Percentiles rank a stretch among this genome's conserved stretches.
Conservation (phyloP, 1,284 basidiomycete genomes). For the Coniferiporia sulphurascens region DNA sequence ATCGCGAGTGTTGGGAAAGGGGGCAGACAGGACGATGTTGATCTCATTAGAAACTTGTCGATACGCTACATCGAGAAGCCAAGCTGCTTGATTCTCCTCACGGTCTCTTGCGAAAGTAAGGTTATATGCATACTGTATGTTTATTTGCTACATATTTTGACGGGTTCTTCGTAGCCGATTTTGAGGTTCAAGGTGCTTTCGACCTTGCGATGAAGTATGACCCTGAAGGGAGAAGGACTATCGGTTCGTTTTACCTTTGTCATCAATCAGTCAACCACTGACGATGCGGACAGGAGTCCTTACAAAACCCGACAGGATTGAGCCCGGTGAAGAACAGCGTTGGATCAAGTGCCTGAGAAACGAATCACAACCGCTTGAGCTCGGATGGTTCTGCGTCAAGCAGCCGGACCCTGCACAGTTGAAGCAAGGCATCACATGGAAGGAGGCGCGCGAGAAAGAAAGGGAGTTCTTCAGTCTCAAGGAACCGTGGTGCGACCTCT, state of each 20-base stretch:
- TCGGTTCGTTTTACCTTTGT: constrained; percentile 43
- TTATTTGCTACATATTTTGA: background rate
- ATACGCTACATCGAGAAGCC: constrained; percentile 54
- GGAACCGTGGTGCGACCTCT: constrained; percentile 52
- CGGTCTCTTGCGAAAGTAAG: constrained; percentile 68
- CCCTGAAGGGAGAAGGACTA: constrained; percentile 57
- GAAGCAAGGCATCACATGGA: constrained; percentile 49
- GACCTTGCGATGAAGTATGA: constrained; percentile 53
- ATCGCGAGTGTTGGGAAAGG: constrained; percentile 42
- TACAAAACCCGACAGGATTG: constrained; percentile 75
- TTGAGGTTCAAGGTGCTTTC: constrained; percentile 68
- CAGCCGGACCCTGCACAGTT: constrained; percentile 45
- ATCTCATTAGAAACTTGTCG: constrained; percentile 56
- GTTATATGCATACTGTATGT: constrained; percentile 24
- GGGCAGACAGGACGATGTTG: constrained; percentile 41
- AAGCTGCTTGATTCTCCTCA: constrained; percentile 64
- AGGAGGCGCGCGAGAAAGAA: constrained; percentile 55
- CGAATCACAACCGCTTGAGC: constrained; percentile 48
- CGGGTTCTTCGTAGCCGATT: constrained; percentile 47
- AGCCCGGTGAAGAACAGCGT: constrained; percentile 48
- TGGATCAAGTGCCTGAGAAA: constrained; percentile 61
- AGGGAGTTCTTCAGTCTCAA: constrained; percentile 59
- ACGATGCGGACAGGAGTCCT: constrained; percentile 52
- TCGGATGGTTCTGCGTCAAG: constrained; percentile 73
- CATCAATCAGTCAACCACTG: background rate